Evolutionary conservation across 2,329 filamentous ascomycete genomes (phyloP), one percentile per base, ranked within the genome.

Genomic region (Fusarium sp.): DNA sequence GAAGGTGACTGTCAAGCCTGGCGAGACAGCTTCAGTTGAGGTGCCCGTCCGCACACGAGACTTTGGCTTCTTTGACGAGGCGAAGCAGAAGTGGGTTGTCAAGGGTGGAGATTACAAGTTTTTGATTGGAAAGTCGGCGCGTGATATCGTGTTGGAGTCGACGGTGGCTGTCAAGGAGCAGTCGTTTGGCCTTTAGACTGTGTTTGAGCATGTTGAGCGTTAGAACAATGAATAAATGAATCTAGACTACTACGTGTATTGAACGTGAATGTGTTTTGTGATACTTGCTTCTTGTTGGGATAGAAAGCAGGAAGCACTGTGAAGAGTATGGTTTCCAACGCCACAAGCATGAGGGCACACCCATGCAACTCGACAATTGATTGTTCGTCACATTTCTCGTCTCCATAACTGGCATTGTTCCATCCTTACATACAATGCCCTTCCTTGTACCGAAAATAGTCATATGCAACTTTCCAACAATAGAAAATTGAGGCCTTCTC

Each of bases 1-100:
- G 67, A 93, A 93, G 81, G 87, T 92, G 14, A 77, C 72, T 4
- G 52, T 79, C 6, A 72, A 77, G 67, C 66, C 78, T 43, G 74
- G 76, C 7, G 75, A 79, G 67, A 72, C 83, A 75, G 52, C 60
- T 14, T 66, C 66, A 14, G 75, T 79, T 5, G 69, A 71, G 25
- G 52, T 80, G 22, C 76, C 78, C 8, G 73, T 80, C 6, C 67
- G 65, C 25, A 22, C 65, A 9, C 71, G 76, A 10, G 78, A 80
- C 56, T 75, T 80, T 75, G 75, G 78, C n/a, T 80, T 79, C 68
- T 80, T 76, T 64, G 74, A 80, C n/a, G 78, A 76, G n/a, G 22
- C 66, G 17, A 43, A 68, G 12, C 68, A 76, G 61, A 78, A 80
- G 60, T 80, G 79, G 79, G 63, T 78, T 25, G 56, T 80, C 11